Percentiles rank a stretch among this genome's conserved stretches.
These are phyloP conservation scores for Lipomyces anomalus DNA, from an alignment of 805 yeast species.

Conservation along the genomic window DNA sequence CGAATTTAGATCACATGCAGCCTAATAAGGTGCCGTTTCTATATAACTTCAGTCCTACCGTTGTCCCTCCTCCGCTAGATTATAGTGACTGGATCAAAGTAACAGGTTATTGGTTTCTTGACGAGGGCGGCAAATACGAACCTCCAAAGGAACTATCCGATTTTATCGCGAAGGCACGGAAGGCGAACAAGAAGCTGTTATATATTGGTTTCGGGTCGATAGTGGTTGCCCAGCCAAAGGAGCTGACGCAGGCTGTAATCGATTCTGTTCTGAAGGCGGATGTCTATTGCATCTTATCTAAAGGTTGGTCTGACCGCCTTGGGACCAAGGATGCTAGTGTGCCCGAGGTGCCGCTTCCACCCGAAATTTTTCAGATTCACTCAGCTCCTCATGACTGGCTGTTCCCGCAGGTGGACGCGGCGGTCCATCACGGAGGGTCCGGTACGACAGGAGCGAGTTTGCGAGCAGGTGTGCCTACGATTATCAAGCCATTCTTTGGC, in stretches of 20 bases:
- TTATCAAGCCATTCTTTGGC: conserved; percentile 92
- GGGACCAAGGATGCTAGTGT: conserved; percentile 36
- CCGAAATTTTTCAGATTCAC: conserved; percentile 62
- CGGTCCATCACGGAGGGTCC: conserved; percentile 96
- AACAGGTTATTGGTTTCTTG: conserved; percentile 92
- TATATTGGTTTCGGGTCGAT: conserved; percentile 96
- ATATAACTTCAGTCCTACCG: conserved; percentile 81
- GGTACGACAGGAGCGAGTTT: conserved; percentile 94
- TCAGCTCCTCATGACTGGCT: conserved; percentile 91
- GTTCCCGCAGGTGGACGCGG: conserved; percentile 82
- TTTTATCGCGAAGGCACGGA: conserved; percentile 59
- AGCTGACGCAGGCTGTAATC: conserved; percentile 68
- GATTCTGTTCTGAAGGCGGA: conserved; percentile 76
- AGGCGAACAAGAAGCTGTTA: conserved; percentile 62
- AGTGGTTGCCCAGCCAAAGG: conserved; percentile 77
- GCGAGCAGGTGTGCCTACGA: conserved; percentile 79
- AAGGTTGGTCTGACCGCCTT: conserved; percentile 88
- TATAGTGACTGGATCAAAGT: conserved; percentile 94
- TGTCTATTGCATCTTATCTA: conserved; percentile 79
- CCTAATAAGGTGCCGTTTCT: conserved; percentile 80
- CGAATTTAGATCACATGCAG: conserved; percentile 63
- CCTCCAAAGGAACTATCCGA: conserved; percentile 56
- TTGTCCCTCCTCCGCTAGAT: conserved; percentile 89
- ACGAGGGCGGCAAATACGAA: conserved; percentile 53
- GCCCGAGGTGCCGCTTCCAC: conserved; percentile 50